Base-by-base conservation (phyloP, 352 stramenopile genomes). In the Globisporangium perplexum region DNA sequence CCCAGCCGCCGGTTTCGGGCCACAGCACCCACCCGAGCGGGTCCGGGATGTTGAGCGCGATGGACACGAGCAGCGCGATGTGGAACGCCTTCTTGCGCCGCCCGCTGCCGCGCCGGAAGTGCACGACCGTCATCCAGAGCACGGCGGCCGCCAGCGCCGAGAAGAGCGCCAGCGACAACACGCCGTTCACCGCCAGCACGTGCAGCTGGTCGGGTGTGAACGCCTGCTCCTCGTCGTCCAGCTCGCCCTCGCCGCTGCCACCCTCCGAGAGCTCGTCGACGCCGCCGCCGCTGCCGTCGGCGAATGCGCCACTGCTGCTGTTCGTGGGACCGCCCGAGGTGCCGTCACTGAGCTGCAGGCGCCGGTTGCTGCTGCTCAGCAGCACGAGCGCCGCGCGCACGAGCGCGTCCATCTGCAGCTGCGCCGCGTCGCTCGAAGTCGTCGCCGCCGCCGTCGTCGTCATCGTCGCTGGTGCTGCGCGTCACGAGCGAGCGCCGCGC, bases 71-170 rank as follows among this genome's bases (percentile, higher is more conserved):
- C 30, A 95, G 65, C 46, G 79, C 71, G 38, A 86, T 23, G 67
- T 95, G 84, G 61, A 95, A 93, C 14, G 71, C 35, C 51, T 82
- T 74, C 60, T 92, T 92, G 52, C 68, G 65, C 30, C 56, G 41
- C 11, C 64, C 68, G 59, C 70, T 88, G 50, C 65, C 65, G 68
- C 74, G 54, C 23, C 68, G 57, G 43, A 89, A 79, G 60, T 93
- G 84, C 48, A 81, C 67, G 24, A 62, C 56, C 12, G 75, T 74
- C 62, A 86, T 86, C 60, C 66, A 92, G n/a, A 71, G 63, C 36
- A 91, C 75, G 33, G 66, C 80, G 35, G 77, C 35, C 7, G 74
- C 62, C 39, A 95, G 62, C 28, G 83, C 47, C 38, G 68, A 26
- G 68, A 90, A 93, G 23, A 95, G 68, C 39, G 74, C 48, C 39